Percentiles rank a stretch among this genome's conserved stretches.
Evolutionary conservation across 2,329 filamentous ascomycete genomes (phyloP).

Genomic region (Emmonsia crescens): DNA sequence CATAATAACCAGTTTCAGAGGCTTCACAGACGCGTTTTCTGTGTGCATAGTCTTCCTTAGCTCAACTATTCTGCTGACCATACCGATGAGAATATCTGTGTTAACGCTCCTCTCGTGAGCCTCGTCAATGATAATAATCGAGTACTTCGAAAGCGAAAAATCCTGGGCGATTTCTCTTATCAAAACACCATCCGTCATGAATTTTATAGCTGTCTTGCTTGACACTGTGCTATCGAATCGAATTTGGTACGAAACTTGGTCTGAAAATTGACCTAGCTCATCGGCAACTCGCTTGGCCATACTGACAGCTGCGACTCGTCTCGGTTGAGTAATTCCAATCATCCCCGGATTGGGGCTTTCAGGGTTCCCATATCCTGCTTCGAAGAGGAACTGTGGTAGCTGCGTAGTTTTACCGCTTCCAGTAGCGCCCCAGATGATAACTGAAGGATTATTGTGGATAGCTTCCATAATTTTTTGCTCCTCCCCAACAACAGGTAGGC

Average conservation of each 20-base stretch:
- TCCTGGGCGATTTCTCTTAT: slow-evolving; percentile 85
- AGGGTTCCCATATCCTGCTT: slow-evolving; percentile 77
- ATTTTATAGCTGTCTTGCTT: slow-evolving; percentile 80
- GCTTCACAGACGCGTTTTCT: slow-evolving; percentile 60
- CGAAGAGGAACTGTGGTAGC: slow-evolving; percentile 89
- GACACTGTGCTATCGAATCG: slow-evolving; percentile 81
- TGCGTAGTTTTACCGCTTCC: slow-evolving; percentile 98
- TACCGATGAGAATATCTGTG: slow-evolving; percentile 94
- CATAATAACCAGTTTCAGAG: slow-evolving; percentile 94
- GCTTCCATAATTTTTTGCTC: slow-evolving; percentile 98
- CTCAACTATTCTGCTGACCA: slow-evolving; percentile 86
- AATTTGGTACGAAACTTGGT: slow-evolving; percentile 82
- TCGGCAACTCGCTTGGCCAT: slow-evolving; percentile 88
- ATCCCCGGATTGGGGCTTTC: slow-evolving; percentile 74
- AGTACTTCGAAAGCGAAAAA: slow-evolving; percentile 80
- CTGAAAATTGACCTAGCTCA: slow-evolving; percentile 68
- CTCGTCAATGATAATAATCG: slow-evolving; percentile 88
- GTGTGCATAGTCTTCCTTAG: slow-evolving; percentile 63
- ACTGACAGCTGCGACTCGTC: slow-evolving; percentile 88
- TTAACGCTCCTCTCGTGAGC: slow-evolving; percentile 96
- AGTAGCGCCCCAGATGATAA: slow-evolving; percentile 88
- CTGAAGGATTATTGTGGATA: slow-evolving; percentile 79
- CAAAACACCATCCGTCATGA: slow-evolving; percentile 97
- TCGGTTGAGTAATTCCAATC: slow-evolving; percentile 90
- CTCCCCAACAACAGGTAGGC: slow-evolving; percentile 82